Percentiles rank a stretch among this genome's conserved stretches.
These are phyloP conservation scores for Physaria fendleri DNA, from an alignment of 345 rosid genomes.

Conservation along the genomic window DNA sequence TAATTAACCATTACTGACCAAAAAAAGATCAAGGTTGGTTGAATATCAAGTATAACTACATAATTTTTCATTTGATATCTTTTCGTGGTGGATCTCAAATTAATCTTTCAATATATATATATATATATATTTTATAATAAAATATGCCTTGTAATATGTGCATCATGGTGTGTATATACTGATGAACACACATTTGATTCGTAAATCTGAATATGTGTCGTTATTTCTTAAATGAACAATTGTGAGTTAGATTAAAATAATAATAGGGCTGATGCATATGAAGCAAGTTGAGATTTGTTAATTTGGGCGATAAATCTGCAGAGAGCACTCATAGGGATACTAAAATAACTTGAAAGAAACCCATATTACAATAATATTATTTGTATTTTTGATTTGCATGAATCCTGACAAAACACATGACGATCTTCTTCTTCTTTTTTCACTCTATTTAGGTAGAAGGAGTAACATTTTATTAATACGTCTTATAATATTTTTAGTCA, in stretches of 20 bases:
- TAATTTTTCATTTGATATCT: background rate
- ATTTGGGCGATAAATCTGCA: slow-evolving; percentile 17
- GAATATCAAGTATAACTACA: background rate
- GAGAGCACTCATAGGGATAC: slow-evolving; percentile 13
- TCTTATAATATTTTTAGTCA: background rate
- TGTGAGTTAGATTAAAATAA: background rate
- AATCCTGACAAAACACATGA: background rate
- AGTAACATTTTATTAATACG: background rate
- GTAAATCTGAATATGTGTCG: too few species aligned
- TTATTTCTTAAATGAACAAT: background rate
- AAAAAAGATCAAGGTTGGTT: background rate
- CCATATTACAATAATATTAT: background rate
- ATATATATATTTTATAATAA: background rate
- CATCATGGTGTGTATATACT: background rate
- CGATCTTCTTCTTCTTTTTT: background rate
- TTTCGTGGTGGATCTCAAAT: background rate
- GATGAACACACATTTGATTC: background rate
- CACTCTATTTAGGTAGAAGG: background rate
- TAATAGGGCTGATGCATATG: background rate
- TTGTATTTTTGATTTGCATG: background rate
- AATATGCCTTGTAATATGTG: background rate
- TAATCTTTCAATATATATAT: background rate
- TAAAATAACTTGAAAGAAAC: background rate
- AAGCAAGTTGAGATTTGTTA: background rate
- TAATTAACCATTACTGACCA: background rate